Conservation (phyloP, 2,329 filamentous ascomycete genomes). For the Penicillium sp. region DNA sequence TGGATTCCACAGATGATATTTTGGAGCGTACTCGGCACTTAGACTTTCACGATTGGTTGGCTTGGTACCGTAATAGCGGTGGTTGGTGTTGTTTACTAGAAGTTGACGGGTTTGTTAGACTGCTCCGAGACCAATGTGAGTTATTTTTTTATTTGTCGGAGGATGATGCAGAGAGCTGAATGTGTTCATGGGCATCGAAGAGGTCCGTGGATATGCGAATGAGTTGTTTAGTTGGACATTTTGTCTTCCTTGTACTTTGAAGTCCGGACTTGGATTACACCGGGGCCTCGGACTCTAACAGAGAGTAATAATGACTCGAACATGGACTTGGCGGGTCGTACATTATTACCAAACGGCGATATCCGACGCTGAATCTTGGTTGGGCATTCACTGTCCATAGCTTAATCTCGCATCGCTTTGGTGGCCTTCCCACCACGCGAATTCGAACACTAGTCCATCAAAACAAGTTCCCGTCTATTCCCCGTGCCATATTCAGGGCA, state of each 20-base stretch:
- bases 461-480: neutral
- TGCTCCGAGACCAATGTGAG: neutral
- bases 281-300: neutral
- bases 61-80: neutral
- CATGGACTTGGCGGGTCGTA: neutral
- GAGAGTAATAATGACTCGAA: neutral
- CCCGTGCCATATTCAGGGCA: neutral
- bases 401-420: neutral
- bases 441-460: neutral
- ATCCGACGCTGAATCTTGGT: neutral
- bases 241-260: constrained; percentile 4
- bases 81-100: neutral
- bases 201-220: constrained; percentile 3
- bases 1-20: neutral
- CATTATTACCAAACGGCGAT: neutral
- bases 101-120: neutral
- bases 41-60: neutral
- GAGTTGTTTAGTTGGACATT: neutral
- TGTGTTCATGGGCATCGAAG: neutral
- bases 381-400: neutral
- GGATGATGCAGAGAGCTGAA: neutral
- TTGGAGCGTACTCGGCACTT: neutral
- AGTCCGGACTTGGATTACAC: constrained; percentile 2
- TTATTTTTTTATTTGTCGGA: neutral
- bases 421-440: neutral